A percentile compares a stretch with the other conserved stretches of the same genome.
Conservation (phyloP, 805 yeast genomes). For the Clavispora vitiphila region DNA sequence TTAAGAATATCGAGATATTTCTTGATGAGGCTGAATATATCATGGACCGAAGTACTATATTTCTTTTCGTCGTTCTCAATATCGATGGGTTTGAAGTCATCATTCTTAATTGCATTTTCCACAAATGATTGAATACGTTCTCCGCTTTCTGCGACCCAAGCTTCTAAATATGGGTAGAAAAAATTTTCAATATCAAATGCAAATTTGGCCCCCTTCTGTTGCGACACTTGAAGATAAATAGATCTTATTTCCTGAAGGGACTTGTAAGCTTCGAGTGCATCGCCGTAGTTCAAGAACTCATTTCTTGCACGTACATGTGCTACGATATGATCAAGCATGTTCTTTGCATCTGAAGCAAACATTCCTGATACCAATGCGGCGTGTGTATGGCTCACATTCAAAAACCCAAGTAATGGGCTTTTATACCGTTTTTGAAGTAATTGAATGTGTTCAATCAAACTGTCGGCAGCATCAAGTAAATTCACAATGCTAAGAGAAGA, state of each 20-base stretch:
- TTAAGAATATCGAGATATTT: slow-evolving; percentile 54
- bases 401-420: slow-evolving; percentile 53
- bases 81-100: slow-evolving; percentile 51
- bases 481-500: slow-evolving; percentile 49
- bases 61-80: slow-evolving; percentile 33
- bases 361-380: slow-evolving; percentile 47
- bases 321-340: slow-evolving; percentile 47
- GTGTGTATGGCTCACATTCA: slow-evolving; percentile 47
- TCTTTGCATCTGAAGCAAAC: slow-evolving; percentile 49
- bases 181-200: slow-evolving; percentile 52
- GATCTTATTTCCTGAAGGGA: slow-evolving; percentile 49
- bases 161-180: slow-evolving; percentile 38
- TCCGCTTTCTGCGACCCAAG: slow-evolving; percentile 43
- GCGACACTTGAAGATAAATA: slow-evolving; percentile 44
- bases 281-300: slow-evolving; percentile 43
- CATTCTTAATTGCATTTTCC: slow-evolving; percentile 51
- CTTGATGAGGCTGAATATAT: slow-evolving; percentile 59
- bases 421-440: slow-evolving; percentile 55
- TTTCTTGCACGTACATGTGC: slow-evolving; percentile 31
- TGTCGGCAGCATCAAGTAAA: slow-evolving; percentile 52
- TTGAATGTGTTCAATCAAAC: slow-evolving; percentile 45
- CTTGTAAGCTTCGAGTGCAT: slow-evolving; percentile 53
- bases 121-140: slow-evolving; percentile 45
- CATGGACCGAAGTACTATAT: slow-evolving; percentile 60
- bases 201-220: slow-evolving; percentile 30